A percentile compares a stretch with the other conserved stretches of the same genome.
Evolutionary conservation across 768 basidiomycete species (phyloP).

Genomic region (Auriscalpium orientale): DNA sequence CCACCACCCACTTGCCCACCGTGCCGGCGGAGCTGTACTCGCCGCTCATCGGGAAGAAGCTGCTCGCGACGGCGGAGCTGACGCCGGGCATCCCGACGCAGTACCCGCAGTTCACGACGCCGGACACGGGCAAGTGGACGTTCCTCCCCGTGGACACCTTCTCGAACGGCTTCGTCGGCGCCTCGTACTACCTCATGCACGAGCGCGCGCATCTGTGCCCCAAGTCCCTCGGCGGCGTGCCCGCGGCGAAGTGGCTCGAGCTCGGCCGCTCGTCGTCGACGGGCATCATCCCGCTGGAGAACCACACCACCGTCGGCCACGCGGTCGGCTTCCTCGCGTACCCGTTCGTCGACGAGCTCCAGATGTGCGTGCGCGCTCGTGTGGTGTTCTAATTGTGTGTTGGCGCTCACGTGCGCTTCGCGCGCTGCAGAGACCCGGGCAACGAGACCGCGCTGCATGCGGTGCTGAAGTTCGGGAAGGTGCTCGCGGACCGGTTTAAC

Average conservation of each 20-base stretch:
- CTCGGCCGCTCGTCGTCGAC: conserved; percentile 44
- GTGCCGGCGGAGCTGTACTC: conserved; percentile 47
- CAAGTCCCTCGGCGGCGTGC: conserved; percentile 23
- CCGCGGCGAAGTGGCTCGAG: conserved; percentile 46
- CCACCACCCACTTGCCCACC: conserved; percentile 14
- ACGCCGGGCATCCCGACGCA: conserved; percentile 32
- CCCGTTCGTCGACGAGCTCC: conserved; percentile 55
- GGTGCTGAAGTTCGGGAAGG: conserved; percentile 46
- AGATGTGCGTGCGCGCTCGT: conserved; percentile 34
- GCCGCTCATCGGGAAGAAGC: conserved; percentile 46
- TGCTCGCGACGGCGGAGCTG: conserved; percentile 44
- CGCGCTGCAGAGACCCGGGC: conserved; percentile 36
- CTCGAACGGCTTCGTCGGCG: conserved; percentile 63
- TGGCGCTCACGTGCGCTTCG: too few species aligned
- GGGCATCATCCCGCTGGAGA: conserved; percentile 42
- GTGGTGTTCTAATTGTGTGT: too few species aligned
- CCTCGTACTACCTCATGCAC: conserved; percentile 52
- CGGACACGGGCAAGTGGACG: conserved; percentile 41
- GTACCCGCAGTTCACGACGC: conserved; percentile 54
- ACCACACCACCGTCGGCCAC: conserved; percentile 44
- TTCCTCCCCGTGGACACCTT: conserved; percentile 49
- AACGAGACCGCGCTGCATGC: conserved; percentile 49
- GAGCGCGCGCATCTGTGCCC: conserved; percentile 41
- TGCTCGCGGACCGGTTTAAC: conserved; percentile 50
- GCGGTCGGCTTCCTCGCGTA: conserved; percentile 66